Evolutionary conservation across 192 early-diverging fungal genomes (phyloP), one percentile per base, ranked within the genome.

Genomic region (Rhizoclosmatium globosum): DNA sequence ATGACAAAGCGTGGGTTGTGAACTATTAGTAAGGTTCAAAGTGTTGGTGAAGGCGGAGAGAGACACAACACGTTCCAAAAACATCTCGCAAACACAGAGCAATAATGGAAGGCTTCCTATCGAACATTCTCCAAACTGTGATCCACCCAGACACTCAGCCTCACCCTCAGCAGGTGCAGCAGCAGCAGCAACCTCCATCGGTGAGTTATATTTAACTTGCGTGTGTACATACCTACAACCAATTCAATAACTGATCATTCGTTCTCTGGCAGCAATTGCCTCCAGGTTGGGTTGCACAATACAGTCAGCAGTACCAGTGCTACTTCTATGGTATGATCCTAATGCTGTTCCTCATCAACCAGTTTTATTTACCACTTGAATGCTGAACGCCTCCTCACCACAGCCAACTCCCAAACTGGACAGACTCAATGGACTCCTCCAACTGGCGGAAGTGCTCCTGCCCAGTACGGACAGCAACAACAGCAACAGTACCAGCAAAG

Each of bases 221-320:
- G 53, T 15, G 11, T 56, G 53, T 56, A 11, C 19, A 7, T 19
- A 56, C 9, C 53, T 56, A 9, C 11, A 56, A 15, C 19, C 39
- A 17, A 47, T 42, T 46, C 15, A 11, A n/a, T 68, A 19, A 17
- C n/a, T 13, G 17, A 46, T 45, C 17, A 11, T 19, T 68, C 47
- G 15, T 21, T 64, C 23, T 9, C 13, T 39, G 13, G 0, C 69
- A 71, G 69, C 19, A 48, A 17, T 48, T 71, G 9, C 69, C 69
- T 17, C 69, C 69, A 47, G 69, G 69, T 15, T 71, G 69, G 69
- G 50, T 71, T 56, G 69, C 50, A 2, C 50, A 48, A 17, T 71
- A 23, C n/a, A 43, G 38, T n/a, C 69, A 71, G 44, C 17, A 71
- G 4, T 71, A 56, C 38, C 19, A 44, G 15, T 56, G 69, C 50